Conservation (phyloP, 2,329 filamentous ascomycete species). For the Fusarium denticulatum region DNA sequence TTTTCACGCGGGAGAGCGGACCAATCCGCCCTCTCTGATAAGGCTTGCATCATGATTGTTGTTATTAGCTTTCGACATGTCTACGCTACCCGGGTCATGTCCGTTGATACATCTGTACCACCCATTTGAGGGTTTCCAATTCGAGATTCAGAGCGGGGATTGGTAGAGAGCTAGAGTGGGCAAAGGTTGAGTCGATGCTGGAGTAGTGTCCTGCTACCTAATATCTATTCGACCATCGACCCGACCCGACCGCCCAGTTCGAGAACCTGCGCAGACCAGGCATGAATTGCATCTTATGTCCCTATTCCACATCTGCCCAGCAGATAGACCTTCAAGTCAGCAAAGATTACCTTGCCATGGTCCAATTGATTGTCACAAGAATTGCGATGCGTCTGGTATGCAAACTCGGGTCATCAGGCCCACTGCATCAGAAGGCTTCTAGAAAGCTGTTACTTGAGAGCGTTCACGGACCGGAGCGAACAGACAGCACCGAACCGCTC, state of each 20-base stretch:
- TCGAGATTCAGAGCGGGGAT: neutral
- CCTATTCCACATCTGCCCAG: slow-evolving; percentile 14
- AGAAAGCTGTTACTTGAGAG: slow-evolving; percentile 31
- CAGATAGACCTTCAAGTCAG: neutral
- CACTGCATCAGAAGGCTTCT: slow-evolving; percentile 39
- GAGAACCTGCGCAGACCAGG: slow-evolving; percentile 5
- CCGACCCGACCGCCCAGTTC: neutral
- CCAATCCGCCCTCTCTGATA: slow-evolving; percentile 17
- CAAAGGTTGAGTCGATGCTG: neutral
- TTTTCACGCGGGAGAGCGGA: slow-evolving; percentile 23
- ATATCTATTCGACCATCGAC: neutral
- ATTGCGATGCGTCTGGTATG: slow-evolving; percentile 16
- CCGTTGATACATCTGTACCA: slow-evolving; percentile 34
- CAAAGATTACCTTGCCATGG: slow-evolving; percentile 20
- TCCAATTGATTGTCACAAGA: slow-evolving; percentile 8
- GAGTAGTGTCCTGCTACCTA: neutral
- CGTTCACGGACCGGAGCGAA: slow-evolving; percentile 26
- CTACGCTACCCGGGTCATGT: slow-evolving; percentile 24
- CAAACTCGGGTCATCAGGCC: slow-evolving; percentile 30
- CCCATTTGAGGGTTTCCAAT: slow-evolving; percentile 22
- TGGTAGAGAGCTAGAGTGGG: slow-evolving; percentile 6
- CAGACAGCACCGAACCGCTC: slow-evolving; percentile 21
- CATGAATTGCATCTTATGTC: slow-evolving; percentile 7
- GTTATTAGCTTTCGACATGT: slow-evolving; percentile 35
- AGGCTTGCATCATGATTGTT: slow-evolving; percentile 19